phyloP scores from a whole-genome alignment of 2,329 filamentous ascomycete species.

The Fusarium annulatum region DNA sequence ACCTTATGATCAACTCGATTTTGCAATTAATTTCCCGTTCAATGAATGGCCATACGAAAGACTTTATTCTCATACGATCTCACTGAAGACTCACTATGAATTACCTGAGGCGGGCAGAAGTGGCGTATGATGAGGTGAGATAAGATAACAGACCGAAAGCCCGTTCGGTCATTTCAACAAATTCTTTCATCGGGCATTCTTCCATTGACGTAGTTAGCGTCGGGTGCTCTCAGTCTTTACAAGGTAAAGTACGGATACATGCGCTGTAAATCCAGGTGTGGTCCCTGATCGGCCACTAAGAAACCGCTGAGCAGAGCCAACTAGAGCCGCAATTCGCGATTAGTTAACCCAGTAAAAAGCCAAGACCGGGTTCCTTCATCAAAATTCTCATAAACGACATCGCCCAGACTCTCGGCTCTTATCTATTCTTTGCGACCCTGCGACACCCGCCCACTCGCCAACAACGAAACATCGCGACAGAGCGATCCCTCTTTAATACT shows the following conservation, averaged over 20 bases:
- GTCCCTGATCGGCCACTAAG: conserved; percentile 24
- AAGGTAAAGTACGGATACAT: neutral
- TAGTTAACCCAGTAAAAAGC: neutral
- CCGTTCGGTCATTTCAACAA: conserved; percentile 8
- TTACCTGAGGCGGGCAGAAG: neutral
- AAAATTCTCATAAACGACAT: conserved; percentile 40
- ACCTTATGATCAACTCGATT: neutral
- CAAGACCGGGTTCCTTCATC: conserved; percentile 13
- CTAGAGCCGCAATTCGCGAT: conserved; percentile 34
- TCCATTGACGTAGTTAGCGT: conserved; percentile 3
- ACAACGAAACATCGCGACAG: conserved; percentile 4
- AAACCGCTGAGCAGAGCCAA: conserved; percentile 22
- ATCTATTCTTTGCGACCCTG: conserved; percentile 30
- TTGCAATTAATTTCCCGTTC: too few relatives aligned
- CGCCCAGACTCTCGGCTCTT: conserved; percentile 19
- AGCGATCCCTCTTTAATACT: conserved; percentile 15
- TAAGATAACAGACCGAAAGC: conserved; percentile 13
- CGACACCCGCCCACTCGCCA: conserved; percentile 19
- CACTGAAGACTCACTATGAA: neutral
- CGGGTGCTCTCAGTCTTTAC: neutral
- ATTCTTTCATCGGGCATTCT: conserved; percentile 18
- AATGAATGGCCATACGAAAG: neutral
- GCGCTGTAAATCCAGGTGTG: conserved; percentile 6
- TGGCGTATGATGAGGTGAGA: neutral
- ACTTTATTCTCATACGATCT: neutral